Conservation (phyloP, 169 alveolate genomes). For the Amoebophrya sp. region DNA sequence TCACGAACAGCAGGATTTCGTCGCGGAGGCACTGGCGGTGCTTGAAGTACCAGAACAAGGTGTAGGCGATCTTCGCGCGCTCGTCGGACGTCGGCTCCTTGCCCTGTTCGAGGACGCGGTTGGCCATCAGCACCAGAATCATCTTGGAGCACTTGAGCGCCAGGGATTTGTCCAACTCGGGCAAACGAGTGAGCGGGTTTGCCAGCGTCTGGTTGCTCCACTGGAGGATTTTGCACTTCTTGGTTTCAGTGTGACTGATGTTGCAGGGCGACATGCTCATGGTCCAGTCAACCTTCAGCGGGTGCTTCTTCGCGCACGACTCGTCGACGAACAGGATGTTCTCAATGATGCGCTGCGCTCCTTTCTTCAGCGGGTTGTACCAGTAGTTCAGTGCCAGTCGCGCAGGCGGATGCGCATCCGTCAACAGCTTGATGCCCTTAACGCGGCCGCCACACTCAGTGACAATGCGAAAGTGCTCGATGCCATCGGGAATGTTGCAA, state of each 20-base stretch:
- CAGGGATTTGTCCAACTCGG: neutral
- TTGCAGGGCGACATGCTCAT: neutral
- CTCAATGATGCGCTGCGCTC: neutral
- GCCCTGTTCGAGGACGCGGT: neutral
- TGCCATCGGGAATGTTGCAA: neutral
- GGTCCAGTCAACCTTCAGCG: conserved; percentile 7
- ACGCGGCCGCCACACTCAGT: neutral
- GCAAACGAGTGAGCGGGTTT: neutral
- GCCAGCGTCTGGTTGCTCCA: neutral
- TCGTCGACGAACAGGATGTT: neutral
- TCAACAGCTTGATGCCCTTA: neutral
- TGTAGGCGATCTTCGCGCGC: conserved; percentile 1
- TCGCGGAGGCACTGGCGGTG: conserved; percentile 8
- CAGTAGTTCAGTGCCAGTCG: neutral
- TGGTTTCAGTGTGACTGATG: neutral
- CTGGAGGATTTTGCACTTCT: neutral
- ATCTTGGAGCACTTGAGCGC: neutral
- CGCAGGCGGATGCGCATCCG: neutral
- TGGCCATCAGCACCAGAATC: neutral
- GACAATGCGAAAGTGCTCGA: neutral
- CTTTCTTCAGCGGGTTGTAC: neutral
- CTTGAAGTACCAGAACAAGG: conserved; percentile 3
- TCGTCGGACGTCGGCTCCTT: neutral
- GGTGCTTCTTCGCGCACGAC: neutral
- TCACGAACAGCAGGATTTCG: neutral